phyloP scores from a whole-genome alignment of 768 basidiomycete species.

The Lentinula guzmanii region DNA sequence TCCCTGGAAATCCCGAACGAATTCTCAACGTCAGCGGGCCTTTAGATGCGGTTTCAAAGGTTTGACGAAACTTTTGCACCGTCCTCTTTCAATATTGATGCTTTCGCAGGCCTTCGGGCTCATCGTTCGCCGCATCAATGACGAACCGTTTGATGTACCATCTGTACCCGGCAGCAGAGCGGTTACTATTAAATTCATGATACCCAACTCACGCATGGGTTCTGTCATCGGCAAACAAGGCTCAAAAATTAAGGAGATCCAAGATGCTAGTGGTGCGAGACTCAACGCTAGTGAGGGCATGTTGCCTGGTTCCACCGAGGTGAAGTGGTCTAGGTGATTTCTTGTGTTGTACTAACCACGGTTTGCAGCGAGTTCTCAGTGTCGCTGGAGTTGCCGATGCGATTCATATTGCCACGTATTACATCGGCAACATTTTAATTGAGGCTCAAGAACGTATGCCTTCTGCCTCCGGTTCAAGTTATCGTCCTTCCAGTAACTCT shows the following conservation, averaged over 20 bases:
- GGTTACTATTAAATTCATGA: constrained; percentile 99
- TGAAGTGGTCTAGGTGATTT: constrained; percentile 25
- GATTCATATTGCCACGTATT: constrained; percentile 98
- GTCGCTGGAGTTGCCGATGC: constrained; percentile 99
- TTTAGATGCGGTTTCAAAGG: constrained; percentile 98
- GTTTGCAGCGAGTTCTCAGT: constrained; percentile 82
- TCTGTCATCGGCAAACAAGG: constrained; percentile 98
- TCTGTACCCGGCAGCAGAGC: constrained; percentile 97
- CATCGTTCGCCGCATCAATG: constrained; percentile 97
- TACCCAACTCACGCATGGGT: constrained; percentile 98
- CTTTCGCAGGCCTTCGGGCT: constrained; percentile 85
- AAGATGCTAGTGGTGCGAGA: constrained; percentile 94
- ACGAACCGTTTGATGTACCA: constrained; percentile 96
- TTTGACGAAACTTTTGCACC: constrained; percentile 23
- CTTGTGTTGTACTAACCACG: constrained; percentile 10
- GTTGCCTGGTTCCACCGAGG: constrained; percentile 99
- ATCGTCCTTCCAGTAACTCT: constrained; percentile 60
- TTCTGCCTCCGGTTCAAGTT: constrained; percentile 55
- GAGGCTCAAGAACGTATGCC: constrained; percentile 87
- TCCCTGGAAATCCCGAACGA: constrained; percentile 98
- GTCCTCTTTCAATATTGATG: neutral
- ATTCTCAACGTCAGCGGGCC: constrained; percentile 96
- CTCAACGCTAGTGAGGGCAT: constrained; percentile 97
- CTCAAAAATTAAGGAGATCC: constrained; percentile 98
- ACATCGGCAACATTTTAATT: constrained; percentile 96